These are phyloP conservation scores for Coemansia sp. DNA, from an alignment of 192 early-diverging fungal species.

Conservation along the genomic window DNA sequence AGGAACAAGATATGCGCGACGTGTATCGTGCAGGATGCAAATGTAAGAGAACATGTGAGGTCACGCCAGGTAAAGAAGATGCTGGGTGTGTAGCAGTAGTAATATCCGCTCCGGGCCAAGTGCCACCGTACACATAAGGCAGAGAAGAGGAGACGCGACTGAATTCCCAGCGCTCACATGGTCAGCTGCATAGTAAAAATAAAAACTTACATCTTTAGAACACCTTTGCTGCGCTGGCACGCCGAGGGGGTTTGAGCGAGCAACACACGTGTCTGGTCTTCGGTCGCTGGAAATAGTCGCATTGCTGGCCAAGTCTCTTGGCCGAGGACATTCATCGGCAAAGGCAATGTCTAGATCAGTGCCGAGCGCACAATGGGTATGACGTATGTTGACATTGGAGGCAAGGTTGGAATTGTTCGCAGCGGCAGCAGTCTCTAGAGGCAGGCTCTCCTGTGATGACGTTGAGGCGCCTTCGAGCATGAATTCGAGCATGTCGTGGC, in stretches of 20 bases:
- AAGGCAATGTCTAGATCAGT: not conserved
- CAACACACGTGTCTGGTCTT: not conserved
- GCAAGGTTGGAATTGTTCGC: not conserved
- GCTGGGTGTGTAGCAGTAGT: not conserved
- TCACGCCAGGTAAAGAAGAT: not conserved
- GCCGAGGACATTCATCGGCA: not conserved
- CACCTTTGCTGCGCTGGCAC: not conserved
- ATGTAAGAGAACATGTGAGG: slow-evolving; percentile 4
- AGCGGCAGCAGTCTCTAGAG: slow-evolving; percentile 1
- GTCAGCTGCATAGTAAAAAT: not conserved
- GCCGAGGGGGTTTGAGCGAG: not conserved
- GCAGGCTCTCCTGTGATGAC: slow-evolving; percentile 52
- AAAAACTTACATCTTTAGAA: not conserved
- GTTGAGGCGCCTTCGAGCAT: slow-evolving; percentile 47
- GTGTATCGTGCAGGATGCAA: not conserved
- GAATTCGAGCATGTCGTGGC: slow-evolving; percentile 53
- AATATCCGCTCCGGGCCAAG: slow-evolving; percentile 1
- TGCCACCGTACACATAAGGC: not conserved
- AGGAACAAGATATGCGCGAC: not conserved
- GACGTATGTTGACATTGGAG: slow-evolving; percentile 1
- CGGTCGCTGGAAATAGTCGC: not conserved
- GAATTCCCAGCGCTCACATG: not conserved
- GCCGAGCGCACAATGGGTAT: not conserved
- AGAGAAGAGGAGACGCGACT: not conserved
- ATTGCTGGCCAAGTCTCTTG: not conserved